These are phyloP conservation scores for Sporothrix mexicana DNA, from an alignment of 2,329 filamentous ascomycete genomes.

Conservation along the genomic window DNA sequence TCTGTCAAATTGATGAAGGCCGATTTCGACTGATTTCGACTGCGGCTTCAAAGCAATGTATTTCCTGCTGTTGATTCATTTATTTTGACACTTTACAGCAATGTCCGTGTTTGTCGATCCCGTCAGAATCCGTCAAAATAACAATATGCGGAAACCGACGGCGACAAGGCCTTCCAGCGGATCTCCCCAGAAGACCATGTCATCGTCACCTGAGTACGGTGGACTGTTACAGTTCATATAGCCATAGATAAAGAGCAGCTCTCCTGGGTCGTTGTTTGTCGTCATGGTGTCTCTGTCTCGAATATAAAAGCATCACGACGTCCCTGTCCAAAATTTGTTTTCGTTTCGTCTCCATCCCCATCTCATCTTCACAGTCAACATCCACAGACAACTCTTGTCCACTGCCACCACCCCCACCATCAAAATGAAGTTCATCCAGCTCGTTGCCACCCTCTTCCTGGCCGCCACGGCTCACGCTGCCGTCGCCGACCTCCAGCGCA, in stretches of 20 bases:
- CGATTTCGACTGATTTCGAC: too few relatives aligned
- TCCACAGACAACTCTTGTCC: neutral
- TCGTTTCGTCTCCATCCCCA: neutral
- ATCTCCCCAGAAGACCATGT: neutral
- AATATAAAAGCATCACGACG: constrained; percentile 5
- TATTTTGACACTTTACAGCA: neutral
- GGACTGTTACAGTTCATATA: neutral
- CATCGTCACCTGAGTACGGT: constrained; percentile 5
- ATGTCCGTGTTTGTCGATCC: constrained; percentile 5
- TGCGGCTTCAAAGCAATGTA: neutral
- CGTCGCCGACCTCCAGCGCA: constrained; percentile 17
- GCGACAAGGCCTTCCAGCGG: neutral
- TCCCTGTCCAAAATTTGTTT: neutral
- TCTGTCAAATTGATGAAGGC: too few relatives aligned
- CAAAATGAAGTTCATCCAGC: constrained; percentile 30
- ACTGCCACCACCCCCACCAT: neutral
- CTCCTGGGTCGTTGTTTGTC: neutral
- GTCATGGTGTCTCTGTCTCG: neutral
- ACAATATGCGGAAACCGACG: neutral
- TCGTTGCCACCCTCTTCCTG: constrained; percentile 30
- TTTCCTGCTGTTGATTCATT: neutral
- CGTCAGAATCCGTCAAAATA: neutral
- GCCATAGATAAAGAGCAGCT: neutral
- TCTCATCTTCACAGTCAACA: neutral
- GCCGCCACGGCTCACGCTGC: constrained; percentile 30